These are phyloP conservation scores for Nakaseomyces nivariensis DNA, from an alignment of 1,139 yeast species.

Conservation along the genomic window DNA sequence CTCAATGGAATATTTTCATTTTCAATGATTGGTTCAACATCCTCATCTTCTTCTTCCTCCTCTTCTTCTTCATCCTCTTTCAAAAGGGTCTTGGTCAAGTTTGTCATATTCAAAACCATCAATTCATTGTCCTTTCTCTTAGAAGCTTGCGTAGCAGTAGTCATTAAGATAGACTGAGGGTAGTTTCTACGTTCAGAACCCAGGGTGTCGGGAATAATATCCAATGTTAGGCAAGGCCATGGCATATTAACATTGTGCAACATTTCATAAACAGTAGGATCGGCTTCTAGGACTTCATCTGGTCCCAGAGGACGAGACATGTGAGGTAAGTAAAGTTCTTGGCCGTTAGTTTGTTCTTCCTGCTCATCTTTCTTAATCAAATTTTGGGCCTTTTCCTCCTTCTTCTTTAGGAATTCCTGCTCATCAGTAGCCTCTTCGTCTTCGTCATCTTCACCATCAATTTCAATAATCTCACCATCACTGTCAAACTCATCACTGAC, in stretches of 20 bases:
- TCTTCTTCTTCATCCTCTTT: slow-evolving; percentile 69
- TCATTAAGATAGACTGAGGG: slow-evolving; percentile 78
- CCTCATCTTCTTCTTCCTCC: slow-evolving; percentile 61
- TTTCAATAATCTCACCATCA: slow-evolving; percentile 79
- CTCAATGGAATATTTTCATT: slow-evolving; percentile 67
- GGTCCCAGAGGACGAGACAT: slow-evolving; percentile 85
- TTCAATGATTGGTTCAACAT: slow-evolving; percentile 77
- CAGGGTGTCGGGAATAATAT: slow-evolving; percentile 72
- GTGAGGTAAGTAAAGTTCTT: slow-evolving; percentile 67
- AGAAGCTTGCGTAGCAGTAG: slow-evolving; percentile 93
- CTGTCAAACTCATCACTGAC: slow-evolving; percentile 93
- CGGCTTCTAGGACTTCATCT: slow-evolving; percentile 93
- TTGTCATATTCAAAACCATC: slow-evolving; percentile 71
- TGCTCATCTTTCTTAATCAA: slow-evolving; percentile 29
- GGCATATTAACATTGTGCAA: slow-evolving; percentile 86
- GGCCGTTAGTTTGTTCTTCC: slow-evolving; percentile 22
- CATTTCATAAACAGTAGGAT: slow-evolving; percentile 93
- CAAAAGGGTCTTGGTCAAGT: slow-evolving; percentile 73
- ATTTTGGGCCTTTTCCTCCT: slow-evolving; percentile 31
- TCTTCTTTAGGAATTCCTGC: slow-evolving; percentile 21
- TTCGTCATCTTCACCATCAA: slow-evolving; percentile 59
- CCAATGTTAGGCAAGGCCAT: slow-evolving; percentile 95
- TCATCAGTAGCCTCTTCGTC: slow-evolving; percentile 33
- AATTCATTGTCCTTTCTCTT: slow-evolving; percentile 81
- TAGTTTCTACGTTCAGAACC: slow-evolving; percentile 84